Conservation (phyloP, 106 monocot species). For the Cymbidium sinense region DNA sequence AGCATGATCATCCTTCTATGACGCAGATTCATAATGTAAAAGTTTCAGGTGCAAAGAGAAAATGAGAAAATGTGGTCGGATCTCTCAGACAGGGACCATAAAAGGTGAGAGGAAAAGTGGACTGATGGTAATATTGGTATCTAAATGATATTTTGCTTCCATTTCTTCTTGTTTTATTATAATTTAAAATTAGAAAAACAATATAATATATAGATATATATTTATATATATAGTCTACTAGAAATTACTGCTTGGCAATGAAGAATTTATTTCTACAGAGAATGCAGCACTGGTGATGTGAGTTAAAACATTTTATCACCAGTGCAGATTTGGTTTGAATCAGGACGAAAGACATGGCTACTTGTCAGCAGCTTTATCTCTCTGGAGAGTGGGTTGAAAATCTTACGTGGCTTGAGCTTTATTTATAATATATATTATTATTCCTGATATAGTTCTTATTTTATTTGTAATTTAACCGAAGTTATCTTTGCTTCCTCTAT, state of each 20-base stretch:
- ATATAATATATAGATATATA: too few relatives aligned
- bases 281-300: not conserved
- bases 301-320: not conserved
- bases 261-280: not conserved
- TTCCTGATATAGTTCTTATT: not conserved
- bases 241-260: too few relatives aligned
- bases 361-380: too few relatives aligned
- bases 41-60: not conserved
- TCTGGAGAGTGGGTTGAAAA: not conserved
- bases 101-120: not conserved
- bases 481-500: not conserved
- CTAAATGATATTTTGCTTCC: too few relatives aligned
- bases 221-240: too few relatives aligned
- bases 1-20: slow-evolving; percentile 16
- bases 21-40: slow-evolving; percentile 13
- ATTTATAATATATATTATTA: not conserved
- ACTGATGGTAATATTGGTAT: too few relatives aligned
- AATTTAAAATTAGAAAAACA: not conserved
- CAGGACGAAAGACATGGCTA: not conserved
- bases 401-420: not conserved
- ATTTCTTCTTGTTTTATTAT: too few relatives aligned
- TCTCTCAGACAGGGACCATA: not conserved
- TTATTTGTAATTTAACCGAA: not conserved
- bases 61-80: not conserved
- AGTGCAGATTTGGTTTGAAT: not conserved